Conservation (phyloP, 2,329 filamentous ascomycete genomes). For the Ophiosphaerella herpotricha region DNA sequence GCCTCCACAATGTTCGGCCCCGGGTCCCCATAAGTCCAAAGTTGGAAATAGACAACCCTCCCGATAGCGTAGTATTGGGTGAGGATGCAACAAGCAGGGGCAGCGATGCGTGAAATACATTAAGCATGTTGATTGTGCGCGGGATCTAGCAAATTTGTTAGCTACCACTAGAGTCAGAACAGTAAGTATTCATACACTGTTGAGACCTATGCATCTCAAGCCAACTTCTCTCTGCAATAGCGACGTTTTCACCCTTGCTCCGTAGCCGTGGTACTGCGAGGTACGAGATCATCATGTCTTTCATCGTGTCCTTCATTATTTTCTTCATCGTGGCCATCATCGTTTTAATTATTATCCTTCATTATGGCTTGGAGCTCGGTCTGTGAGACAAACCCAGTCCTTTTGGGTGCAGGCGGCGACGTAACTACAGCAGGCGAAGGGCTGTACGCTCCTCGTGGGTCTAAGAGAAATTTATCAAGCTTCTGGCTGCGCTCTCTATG, state of each 20-base stretch:
- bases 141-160: constrained; percentile 71
- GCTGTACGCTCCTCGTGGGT: too few relatives aligned
- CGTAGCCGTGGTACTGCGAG: constrained; percentile 14
- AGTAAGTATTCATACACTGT: constrained; percentile 54
- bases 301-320: too few relatives aligned
- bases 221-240: constrained; percentile 75
- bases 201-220: constrained; percentile 78
- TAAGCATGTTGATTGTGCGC: constrained; percentile 80
- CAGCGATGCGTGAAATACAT: constrained; percentile 69
- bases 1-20: constrained; percentile 68
- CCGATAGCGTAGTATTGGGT: constrained; percentile 63
- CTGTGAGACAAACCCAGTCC: too few relatives aligned
- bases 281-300: too few relatives aligned
- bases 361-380: too few relatives aligned
- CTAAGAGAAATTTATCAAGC: too few relatives aligned
- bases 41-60: constrained; percentile 52
- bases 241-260: constrained; percentile 23
- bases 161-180: too few relatives aligned
- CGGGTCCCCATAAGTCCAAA: constrained; percentile 60
- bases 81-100: constrained; percentile 58
- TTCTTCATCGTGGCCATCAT: too few relatives aligned
- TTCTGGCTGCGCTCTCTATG: too few relatives aligned
- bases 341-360: too few relatives aligned
- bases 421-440: too few relatives aligned
- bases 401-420: too few relatives aligned